Evolutionary conservation across 2,329 filamentous ascomycete species (phyloP).

Genomic region (Ustulina deusta): DNA sequence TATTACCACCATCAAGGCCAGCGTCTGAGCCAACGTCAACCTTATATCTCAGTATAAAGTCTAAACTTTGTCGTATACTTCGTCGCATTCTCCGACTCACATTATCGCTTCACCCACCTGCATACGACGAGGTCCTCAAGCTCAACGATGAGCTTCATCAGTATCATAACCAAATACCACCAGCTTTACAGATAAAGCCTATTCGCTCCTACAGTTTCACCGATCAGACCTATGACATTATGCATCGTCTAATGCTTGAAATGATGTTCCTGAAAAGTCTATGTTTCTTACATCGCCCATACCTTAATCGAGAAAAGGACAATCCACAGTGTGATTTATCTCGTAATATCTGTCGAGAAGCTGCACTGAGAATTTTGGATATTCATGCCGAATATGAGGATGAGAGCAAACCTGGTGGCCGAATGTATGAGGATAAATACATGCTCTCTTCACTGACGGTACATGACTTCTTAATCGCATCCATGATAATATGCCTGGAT

Average conservation of each 20-base stretch:
- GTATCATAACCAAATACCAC: conserved; percentile 55
- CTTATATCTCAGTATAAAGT: conserved; percentile 59
- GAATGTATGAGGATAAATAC: conserved; percentile 64
- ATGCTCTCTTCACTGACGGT: conserved; percentile 65
- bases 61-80: conserved; percentile 57
- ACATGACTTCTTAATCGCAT: conserved; percentile 69
- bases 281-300: conserved; percentile 64
- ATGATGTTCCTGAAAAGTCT: conserved; percentile 62
- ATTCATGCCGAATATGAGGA: conserved; percentile 62
- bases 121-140: conserved; percentile 55
- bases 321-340: conserved; percentile 56
- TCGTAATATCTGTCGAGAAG: conserved; percentile 56
- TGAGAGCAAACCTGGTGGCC: conserved; percentile 61
- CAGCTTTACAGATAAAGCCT: conserved; percentile 56
- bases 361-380: conserved; percentile 59
- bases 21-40: conserved; percentile 58
- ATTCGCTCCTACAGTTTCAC: conserved; percentile 58
- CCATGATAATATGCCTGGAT: conserved; percentile 70
- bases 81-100: conserved; percentile 58
- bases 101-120: conserved; percentile 53
- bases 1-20: conserved; percentile 58
- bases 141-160: conserved; percentile 57
- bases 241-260: conserved; percentile 63
- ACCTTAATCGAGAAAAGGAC: conserved; percentile 56
- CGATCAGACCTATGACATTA: conserved; percentile 59